Base-by-base conservation (phyloP, 495 filamentous ascomycete species). In the Aspergillus sclerotioniger region DNA sequence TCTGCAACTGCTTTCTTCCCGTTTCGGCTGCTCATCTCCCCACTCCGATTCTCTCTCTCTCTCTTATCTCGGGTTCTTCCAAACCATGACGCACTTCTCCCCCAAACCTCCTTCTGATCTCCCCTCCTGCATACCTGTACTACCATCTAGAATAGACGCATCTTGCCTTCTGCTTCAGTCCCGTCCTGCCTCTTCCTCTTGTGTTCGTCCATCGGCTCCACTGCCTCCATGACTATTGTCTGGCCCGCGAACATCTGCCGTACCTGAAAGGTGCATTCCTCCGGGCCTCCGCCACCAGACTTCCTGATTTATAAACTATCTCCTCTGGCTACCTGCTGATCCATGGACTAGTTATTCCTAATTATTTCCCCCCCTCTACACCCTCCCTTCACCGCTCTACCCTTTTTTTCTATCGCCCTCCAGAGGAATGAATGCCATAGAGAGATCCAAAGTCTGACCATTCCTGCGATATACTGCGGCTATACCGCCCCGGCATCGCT, bases 61-160 rank as follows among this genome's bases (percentile, higher is more conserved):
- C 33, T 29, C 57, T 55, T 60, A 60, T 64, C 51, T 52, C 57
- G 57, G 50, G 59, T 60, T 5, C 25, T 25, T n/a, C n/a, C 72
- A 64, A 78, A 78, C 62, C 66, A 78, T 78, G 76, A 78, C 73
- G 74, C 69, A 73, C 67, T 71, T 65, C 56, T 39, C 67, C 54
- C 66, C 67, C 54, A 61, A 51, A 48, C 64, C 60, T 54, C 64
- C 59, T 56, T 67, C 63, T 57, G 57, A 61, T 63, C 67, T 58
- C 63, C 58, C 64, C 68, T 71, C 54, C 64, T 69, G 67, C 66
- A 66, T 60, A 63, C 59, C 46, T 57, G 39, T 47, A 48, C 55
- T 51, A 21, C 54, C 29, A 20, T 49, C 19, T 56, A 59, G 45
- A 33, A 28, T 33, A 47, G 53, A 33, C 17, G 21, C 56, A 13